A percentile compares a stretch with the other conserved stretches of the same genome.
Conservation (phyloP, 768 basidiomycete species). For the Termitomyces sp. region DNA sequence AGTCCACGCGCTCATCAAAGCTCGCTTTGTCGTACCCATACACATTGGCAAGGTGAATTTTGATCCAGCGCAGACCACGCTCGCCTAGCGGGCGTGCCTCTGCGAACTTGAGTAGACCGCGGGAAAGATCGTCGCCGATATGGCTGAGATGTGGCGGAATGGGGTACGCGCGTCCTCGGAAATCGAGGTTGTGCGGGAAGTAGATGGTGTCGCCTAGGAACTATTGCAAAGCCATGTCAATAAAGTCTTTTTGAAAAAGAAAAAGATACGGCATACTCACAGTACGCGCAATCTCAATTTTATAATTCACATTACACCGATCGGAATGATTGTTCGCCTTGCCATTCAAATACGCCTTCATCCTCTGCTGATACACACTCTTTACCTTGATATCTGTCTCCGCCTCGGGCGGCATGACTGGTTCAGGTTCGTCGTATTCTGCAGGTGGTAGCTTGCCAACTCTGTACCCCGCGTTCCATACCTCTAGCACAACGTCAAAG, state of each 20-base stretch:
- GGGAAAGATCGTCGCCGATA: slow-evolving; percentile 89
- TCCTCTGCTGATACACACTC: slow-evolving; percentile 47
- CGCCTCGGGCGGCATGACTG: slow-evolving; percentile 40
- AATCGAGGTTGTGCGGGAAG: slow-evolving; percentile 95
- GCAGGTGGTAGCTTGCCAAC: slow-evolving; percentile 84
- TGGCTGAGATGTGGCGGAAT: slow-evolving; percentile 94
- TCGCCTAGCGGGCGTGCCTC: slow-evolving; percentile 76
- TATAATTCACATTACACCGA: slow-evolving; percentile 91
- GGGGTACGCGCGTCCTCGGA: slow-evolving; percentile 95
- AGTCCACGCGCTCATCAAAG: slow-evolving; percentile 88
- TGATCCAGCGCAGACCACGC: slow-evolving; percentile 88
- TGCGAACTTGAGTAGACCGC: slow-evolving; percentile 82
- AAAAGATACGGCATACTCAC: slow-evolving; percentile 38
- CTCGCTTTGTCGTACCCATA: slow-evolving; percentile 93
- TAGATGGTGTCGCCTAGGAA: slow-evolving; percentile 88
- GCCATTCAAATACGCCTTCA: slow-evolving; percentile 48
- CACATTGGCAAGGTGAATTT: slow-evolving; percentile 91
- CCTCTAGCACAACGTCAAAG: slow-evolving; percentile 68
- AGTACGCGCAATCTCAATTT: slow-evolving; percentile 91
- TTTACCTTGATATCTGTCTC: slow-evolving; percentile 50
- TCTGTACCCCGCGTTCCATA: slow-evolving; percentile 84
- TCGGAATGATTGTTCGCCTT: slow-evolving; percentile 87
- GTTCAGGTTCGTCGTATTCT: slow-evolving; percentile 59
- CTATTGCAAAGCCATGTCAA: slow-evolving; percentile 25
- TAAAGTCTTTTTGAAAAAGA: too few species aligned